Evolutionary conservation across 2,329 filamentous ascomycete species (phyloP), one percentile per base, ranked within the genome.

Genomic region (Eutypa lata): DNA sequence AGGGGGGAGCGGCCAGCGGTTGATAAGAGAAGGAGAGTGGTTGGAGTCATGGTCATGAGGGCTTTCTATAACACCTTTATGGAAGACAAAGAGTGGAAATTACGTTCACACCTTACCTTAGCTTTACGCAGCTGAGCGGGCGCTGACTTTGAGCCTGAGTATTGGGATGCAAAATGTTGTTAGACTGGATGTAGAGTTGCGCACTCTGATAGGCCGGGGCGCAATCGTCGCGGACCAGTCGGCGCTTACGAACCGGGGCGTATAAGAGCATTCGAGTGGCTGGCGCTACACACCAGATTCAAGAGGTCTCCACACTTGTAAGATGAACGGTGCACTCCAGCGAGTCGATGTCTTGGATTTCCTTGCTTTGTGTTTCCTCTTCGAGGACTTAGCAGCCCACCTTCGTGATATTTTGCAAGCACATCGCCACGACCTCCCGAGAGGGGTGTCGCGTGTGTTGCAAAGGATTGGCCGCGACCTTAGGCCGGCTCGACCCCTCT

Each of bases 331-430:
- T 65, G 66, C 68, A 65, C 69, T 67, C 67, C 68, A 69, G 69
- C 71, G 71, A 76, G 71, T 75, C 68, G 71, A 76, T 76, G 75
- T 76, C 74, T 76, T 73, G 71, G 66, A 71, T 67, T 72, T 69
- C 70, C 71, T 71, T 75, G 72, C 65, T 72, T 63, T 55, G 55
- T 57, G 59, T 64, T 65, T 57, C 60, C 56, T 62, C 61, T 61
- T 60, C 56, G 59, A 64, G 61, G 54, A 57, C 61, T 61, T 55
- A 60, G 56, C 58, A 52, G 60, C 64, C 64, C 64, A 62, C 60
- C 57, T 49, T 55, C 48, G 51, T 45, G 44, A 53, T 55, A 52
- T 55, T 62, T 59, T 62, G 56, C 63, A 63, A 64, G 65, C 59
- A 68, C 68, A 65, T 71, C 65, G 72, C 73, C 73, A 74, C 73